Evolutionary conservation across 805 yeast species (phyloP), one percentile per base, ranked within the genome.

Genomic region (Kuraishia piskuri): DNA sequence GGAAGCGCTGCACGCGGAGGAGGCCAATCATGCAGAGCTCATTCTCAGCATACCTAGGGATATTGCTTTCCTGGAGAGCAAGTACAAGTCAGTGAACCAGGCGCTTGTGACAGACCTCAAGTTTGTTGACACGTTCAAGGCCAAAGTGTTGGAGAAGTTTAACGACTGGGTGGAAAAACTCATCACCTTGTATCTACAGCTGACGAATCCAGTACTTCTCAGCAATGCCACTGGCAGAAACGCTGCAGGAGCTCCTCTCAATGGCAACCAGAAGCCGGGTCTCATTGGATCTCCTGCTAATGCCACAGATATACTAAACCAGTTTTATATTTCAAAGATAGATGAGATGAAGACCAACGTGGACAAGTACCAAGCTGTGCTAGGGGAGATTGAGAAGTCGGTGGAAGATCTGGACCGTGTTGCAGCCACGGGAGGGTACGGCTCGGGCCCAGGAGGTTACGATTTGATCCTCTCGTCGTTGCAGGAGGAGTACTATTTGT

Each of bases 31-130:
- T 59, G 74, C 77, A 48, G 82, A 78, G 55, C 71, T 87, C 48
- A 79, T 88, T 48, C 79, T 76, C 40, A 82, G 90, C 52, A 81
- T 88, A 52, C 94, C 94, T 4, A 77, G 84, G 59, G 95, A 88
- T 63, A 79, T 85, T 45, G 75, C 75, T 55, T 88, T 77, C 61
- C 67, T 88, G 56, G 79, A 78, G 53, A 80, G 82, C 58, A 80
- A 80, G 56, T 78, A 83, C 56, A 74, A 81, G 1, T 76, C 85
- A 4, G 80, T 88, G 2, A 83, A 80, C 58, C 90, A 83, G 66
- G 87, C 90, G 2, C 62, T 79, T 52, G 69, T 72, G 17, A 73
- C 72, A 55, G 83, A 79, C 61, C 57, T 76, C 52, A 76, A 74
- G 56, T 71, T 73, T 54, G 69, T 79, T 10, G 73, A 69, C 20